Conservation (phyloP, 73 alveolate genomes). For the Paramecium octaurelia region DNA sequence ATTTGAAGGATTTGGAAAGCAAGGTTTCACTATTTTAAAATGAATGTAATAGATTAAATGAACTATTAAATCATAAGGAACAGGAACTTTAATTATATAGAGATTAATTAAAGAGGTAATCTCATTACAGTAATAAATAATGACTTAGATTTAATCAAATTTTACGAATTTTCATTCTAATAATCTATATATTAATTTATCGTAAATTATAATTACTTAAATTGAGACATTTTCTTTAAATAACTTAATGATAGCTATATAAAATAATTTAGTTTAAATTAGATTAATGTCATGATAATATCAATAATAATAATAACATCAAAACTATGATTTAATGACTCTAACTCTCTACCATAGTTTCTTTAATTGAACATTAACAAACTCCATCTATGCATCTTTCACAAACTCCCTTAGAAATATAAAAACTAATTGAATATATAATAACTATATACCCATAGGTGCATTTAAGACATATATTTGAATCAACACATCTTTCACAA, state of each 20-base stretch:
- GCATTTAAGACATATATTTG: not conserved
- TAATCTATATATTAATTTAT: no score
- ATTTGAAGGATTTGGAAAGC: not conserved
- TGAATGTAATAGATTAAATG: not conserved
- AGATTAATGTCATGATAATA: not conserved
- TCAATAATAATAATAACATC: not conserved
- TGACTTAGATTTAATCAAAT: not conserved
- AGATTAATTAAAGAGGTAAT: constrained; percentile 18
- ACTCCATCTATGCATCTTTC: constrained; percentile 3
- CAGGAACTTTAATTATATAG: not conserved
- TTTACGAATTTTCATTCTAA: not conserved
- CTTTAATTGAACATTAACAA: constrained; percentile 38
- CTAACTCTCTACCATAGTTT: not conserved
- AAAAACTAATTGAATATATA: not conserved
- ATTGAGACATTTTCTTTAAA: no score
- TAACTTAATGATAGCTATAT: no score
- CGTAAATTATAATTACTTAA: no score
- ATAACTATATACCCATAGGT: constrained; percentile 29
- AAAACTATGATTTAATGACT: not conserved
- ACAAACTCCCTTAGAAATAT: not conserved
- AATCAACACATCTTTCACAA: constrained; percentile 34
- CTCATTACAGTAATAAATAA: not conserved
- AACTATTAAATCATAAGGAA: not conserved
- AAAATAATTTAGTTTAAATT: no score
- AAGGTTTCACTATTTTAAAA: not conserved